Evolutionary conservation across 768 basidiomycete genomes (phyloP), one percentile per base, ranked within the genome.

Genomic region (Asterophora parasitica): DNA sequence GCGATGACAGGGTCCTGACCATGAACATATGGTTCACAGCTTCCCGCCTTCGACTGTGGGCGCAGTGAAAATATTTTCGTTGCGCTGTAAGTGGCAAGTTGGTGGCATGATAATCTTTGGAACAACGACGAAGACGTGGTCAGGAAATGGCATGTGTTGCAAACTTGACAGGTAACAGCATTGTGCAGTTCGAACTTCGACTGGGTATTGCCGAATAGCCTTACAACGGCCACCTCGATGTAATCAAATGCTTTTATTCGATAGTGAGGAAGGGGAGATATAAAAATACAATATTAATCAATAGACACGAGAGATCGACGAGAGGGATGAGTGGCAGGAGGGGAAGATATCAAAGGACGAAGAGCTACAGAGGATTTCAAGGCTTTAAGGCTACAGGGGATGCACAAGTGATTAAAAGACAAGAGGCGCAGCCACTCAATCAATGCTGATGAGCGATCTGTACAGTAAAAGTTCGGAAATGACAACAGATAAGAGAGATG

Each of bases 361-460:
- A 44, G 48, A 30, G 51, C 46, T 52, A 52, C 51, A 52, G n/a
- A 20, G 46, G 30, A 42, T 30, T 28, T 38, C 10, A 13, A 13
- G 27, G 36, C 42, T 46, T 48, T 52, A 52, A 39, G 42, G 51
- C 51, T 52, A 52, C 51, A 52, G 15, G 19, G 36, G 36, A 7
- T 15, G 16, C 11, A 19, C 40, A 30, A 27, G 27, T 15, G 30
- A 48, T 30, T 26, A 28, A 17, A 31, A 16, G 36, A 23, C 28
- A 41, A n/a, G 31, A 19, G 46, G 46, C 38, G 15, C 38, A 12
- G 45, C 36, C 45, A 31, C 30, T 31, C 30, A 12, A 1, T n/a
- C 16, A 4, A 31, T 16, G 45, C 28, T 28, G 16, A 27, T 28
- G 15, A 6, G 23, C n/a, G 4, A 10, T 36, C n/a, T 15, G 19